Evolutionary conservation across 306 rosid species (phyloP), one percentile per base, ranked within the genome.

Genomic region (Cucurbita moschata): DNA sequence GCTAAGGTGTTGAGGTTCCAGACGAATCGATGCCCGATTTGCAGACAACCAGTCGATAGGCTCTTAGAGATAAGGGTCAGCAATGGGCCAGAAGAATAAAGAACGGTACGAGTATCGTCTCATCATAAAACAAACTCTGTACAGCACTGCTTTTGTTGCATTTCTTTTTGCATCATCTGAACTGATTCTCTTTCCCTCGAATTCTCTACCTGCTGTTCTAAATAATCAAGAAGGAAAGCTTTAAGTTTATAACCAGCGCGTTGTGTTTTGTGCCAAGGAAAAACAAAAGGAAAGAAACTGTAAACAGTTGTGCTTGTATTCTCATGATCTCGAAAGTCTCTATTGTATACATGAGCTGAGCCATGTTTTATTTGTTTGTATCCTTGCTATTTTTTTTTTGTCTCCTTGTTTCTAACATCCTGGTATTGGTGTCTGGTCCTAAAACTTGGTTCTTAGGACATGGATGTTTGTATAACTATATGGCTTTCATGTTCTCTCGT

Each of bases 41-140:
- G 99, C 88, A 85, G 99, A 77, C 99, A 95, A 81, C 96, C 96
- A n/a, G 89, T 91, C 14, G 96, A 95, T 82, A 86, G 93, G 88
- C 99, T 91, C 81, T 73, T 91, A 88, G 96, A 95, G 89, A 95
- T 95, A 78, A 89, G 77, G 83, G 95, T 91, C 75, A 88, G 56
- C 81, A 79, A 75, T 69, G 89, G 85, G 10, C 75, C 86, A 16
- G 92, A 88, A 51, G 87, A 86, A 74, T 88, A 86, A 89, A 71
- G 52, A 49, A 49, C 38, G 56, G 61, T 16, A 23, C n/a, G 37
- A 39, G 26, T 30, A 2, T 55, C 40, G 65, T 60, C 66, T 50
- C 50, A 73, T 52, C 71, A 40, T 67, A n/a, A 62, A 80, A 59
- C 43, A 56, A 35, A 75, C 75, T 79, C 81, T 80, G 87, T 84